phyloP scores from a whole-genome alignment of 495 filamentous ascomycete species.

The Choiromyces venosus region DNA sequence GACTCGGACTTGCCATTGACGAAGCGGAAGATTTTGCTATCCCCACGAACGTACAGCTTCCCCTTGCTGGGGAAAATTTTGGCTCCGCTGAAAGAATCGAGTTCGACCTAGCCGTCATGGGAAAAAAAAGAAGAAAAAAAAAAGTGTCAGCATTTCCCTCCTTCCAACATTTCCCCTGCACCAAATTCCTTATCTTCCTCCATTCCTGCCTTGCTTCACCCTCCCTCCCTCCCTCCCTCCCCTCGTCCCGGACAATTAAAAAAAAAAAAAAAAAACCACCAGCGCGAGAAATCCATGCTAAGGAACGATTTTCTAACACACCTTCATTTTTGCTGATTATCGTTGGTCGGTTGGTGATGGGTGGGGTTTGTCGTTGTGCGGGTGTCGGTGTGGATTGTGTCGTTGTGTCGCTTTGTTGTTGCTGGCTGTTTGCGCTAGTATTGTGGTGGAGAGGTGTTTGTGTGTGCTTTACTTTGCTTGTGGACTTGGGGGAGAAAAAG shows the following conservation, averaged over 20 bases:
- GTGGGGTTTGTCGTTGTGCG: conserved; percentile 20
- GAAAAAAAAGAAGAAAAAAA: background rate
- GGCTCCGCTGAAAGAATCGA: conserved; percentile 43
- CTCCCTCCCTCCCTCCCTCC: background rate
- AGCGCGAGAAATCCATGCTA: conserved; percentile 3
- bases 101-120: conserved; percentile 37
- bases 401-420: no score
- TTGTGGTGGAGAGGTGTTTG: conserved; percentile 9
- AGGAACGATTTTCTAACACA: conserved; percentile 24
- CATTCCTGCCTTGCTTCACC: background rate
- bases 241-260: background rate
- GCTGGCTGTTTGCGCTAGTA: conserved; percentile 15
- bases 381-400: no score
- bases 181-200: background rate
- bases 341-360: conserved; percentile 27
- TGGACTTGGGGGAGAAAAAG: no score
- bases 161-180: background rate
- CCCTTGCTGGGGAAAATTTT: conserved; percentile 44
- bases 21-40: conserved; percentile 99
- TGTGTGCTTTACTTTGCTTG: conserved; percentile 7
- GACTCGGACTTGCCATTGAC: conserved; percentile 99
- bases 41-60: conserved; percentile 96
- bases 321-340: conserved; percentile 41
- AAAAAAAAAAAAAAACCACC: conserved; percentile 8
- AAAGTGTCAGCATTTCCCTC: conserved; percentile 20